Evolutionary conservation across 345 rosid genomes (phyloP), one percentile per base, ranked within the genome.

Genomic region (Populus ilicifolia): DNA sequence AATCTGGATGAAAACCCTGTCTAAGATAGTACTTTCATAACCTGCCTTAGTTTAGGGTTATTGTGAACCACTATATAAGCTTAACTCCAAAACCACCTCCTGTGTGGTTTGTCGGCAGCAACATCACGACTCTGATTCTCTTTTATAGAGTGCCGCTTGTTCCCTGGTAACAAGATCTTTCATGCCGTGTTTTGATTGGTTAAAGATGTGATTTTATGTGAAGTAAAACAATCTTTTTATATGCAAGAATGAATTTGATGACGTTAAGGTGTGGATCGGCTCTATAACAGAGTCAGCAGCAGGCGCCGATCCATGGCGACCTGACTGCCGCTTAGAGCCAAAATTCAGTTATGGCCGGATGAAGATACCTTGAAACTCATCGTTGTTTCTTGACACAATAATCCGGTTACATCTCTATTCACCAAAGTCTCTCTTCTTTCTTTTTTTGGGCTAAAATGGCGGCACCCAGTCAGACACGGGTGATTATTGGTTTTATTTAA

Each of bases 271-370:
- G 0, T 27, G 36, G 18, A 11, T 13, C 0, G 86, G 89, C 87
- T 86, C 82, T 77, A 66, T 30, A 44, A 36, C 56, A 30, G 89
- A 86, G 89, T 84, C 85, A 75, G 59, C 89, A 86, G 89, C 78
- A 76, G 84, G 81, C 61, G 80, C 80, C 80, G 23, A 18, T 61
- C 67, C 20, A 78, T 84, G 85, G 87, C 77, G 65, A 68, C 36
- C 78, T 18, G 86, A 29, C 87, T 84, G 87, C 89, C 86, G 89
- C 86, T 69, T 76, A 82, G 87, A 84, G 85, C 87, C 87, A 2
- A 84, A 23, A 84, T 50, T 50, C 39, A 75, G 14, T 8, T 11
- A 9, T 35, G 56, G 21, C 76, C 73, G 78, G 61, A 12, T 25
- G 67, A 79, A 79, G 82, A 78, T 46, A 52, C 67, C 81, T 66